Percentiles rank a stretch among this genome's conserved stretches.
phyloP scores from a whole-genome alignment of 805 yeast genomes.

The Ogataea angusta region DNA sequence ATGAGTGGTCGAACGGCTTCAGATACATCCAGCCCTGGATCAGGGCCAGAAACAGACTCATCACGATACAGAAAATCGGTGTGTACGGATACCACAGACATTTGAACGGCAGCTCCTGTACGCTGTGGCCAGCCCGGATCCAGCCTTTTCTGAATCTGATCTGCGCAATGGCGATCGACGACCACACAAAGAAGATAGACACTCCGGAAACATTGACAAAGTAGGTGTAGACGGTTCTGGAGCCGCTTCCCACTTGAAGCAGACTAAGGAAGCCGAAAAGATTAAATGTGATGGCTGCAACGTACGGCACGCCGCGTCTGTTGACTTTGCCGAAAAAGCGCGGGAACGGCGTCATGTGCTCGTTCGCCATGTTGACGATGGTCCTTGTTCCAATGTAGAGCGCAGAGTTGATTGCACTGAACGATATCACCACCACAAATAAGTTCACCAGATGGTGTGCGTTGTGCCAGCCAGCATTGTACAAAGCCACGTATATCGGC shows the following conservation, averaged over 20 bases:
- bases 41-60: conserved; percentile 51
- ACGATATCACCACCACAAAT: conserved; percentile 57
- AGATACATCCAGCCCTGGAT: conserved; percentile 66
- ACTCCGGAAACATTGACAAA: conserved; percentile 65
- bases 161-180: conserved; percentile 52
- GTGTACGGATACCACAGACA: conserved; percentile 51
- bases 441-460: conserved; percentile 57
- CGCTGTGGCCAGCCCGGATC: conserved; percentile 38
- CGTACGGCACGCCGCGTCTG: conserved; percentile 61
- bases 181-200: conserved; percentile 68
- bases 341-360: conserved; percentile 39
- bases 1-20: conserved; percentile 53
- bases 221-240: conserved; percentile 56
- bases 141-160: conserved; percentile 53
- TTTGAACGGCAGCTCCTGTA: conserved; percentile 50
- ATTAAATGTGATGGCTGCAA: conserved; percentile 54
- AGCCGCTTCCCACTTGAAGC: conserved; percentile 56
- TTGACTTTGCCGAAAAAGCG: conserved; percentile 48
- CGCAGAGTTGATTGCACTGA: conserved; percentile 68
- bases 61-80: conserved; percentile 46
- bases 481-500: conserved; percentile 47
- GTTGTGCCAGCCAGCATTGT: conserved; percentile 50
- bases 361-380: conserved; percentile 59
- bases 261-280: conserved; percentile 53
- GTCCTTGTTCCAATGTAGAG: conserved; percentile 70